These are phyloP conservation scores for Starmera quercuum DNA, from an alignment of 805 yeast genomes.

Conservation along the genomic window DNA sequence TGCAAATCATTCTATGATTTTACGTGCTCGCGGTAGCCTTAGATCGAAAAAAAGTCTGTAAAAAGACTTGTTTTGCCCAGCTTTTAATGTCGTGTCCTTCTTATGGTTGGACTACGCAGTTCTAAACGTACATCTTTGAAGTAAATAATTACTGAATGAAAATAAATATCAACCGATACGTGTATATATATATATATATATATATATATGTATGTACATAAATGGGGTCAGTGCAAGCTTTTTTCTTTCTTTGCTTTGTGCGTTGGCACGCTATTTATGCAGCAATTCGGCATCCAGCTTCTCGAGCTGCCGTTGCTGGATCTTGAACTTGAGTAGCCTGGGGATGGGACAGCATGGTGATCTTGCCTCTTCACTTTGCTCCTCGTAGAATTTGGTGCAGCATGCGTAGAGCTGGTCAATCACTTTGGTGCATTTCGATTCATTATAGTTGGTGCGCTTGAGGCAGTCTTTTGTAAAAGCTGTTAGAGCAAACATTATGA, in stretches of 20 bases:
- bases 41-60: slow-evolving; percentile 40
- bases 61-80: slow-evolving; percentile 39
- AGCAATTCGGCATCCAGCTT: slow-evolving; percentile 48
- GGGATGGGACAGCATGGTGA: slow-evolving; percentile 79
- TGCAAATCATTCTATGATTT: slow-evolving; percentile 19
- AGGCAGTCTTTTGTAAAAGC: slow-evolving; percentile 70
- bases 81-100: slow-evolving; percentile 31
- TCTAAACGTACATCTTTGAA: slow-evolving; percentile 59
- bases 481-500: too few relatives aligned
- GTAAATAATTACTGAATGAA: too few relatives aligned
- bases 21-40: slow-evolving; percentile 96
- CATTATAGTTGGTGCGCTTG: slow-evolving; percentile 53
- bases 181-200: slow-evolving; percentile 3
- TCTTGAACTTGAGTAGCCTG: slow-evolving; percentile 49
- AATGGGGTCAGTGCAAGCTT: too few relatives aligned
- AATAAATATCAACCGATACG: too few relatives aligned
- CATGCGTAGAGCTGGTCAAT: slow-evolving; percentile 72
- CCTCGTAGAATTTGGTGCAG: slow-evolving; percentile 58
- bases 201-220: background rate
- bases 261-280: background rate
- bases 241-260: too few relatives aligned
- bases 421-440: slow-evolving; percentile 59
- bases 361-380: slow-evolving; percentile 48
- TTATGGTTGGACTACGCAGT: slow-evolving; percentile 57
- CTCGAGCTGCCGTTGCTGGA: slow-evolving; percentile 54